These are phyloP conservation scores for Hibiscus trionum DNA, from an alignment of 345 rosid genomes.

Conservation along the genomic window DNA sequence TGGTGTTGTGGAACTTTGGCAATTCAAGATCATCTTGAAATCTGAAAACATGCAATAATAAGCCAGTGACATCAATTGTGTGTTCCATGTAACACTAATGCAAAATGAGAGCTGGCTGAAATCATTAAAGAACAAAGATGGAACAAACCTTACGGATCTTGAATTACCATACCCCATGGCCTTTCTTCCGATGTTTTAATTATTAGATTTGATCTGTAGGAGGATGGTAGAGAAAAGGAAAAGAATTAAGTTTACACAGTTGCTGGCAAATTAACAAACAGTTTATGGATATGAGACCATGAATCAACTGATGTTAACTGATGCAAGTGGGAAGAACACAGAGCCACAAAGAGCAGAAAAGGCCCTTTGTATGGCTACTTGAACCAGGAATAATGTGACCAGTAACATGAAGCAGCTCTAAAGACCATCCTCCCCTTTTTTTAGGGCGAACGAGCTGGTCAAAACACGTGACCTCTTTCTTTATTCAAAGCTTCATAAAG, in stretches of 20 bases:
- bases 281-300: neutral
- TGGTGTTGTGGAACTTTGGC: slow-evolving; percentile 25
- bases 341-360: slow-evolving; percentile 6
- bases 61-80: neutral
- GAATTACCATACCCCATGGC: slow-evolving; percentile 38
- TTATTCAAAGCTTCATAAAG: slow-evolving; percentile 14
- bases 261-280: neutral
- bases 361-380: slow-evolving; percentile 6
- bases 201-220: slow-evolving; percentile 7
- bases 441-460: slow-evolving; percentile 16
- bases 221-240: neutral
- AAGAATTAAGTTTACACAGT: neutral
- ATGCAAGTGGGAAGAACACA: slow-evolving; percentile 3
- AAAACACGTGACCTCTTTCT: slow-evolving; percentile 22
- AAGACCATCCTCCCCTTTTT: slow-evolving; percentile 9
- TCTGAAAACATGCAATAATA: slow-evolving; percentile 23
- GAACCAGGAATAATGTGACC: slow-evolving; percentile 21
- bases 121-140: slow-evolving; percentile 5
- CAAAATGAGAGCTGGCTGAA: neutral
- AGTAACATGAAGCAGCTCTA: slow-evolving; percentile 8
- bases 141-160: slow-evolving; percentile 66
- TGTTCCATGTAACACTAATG: neutral
- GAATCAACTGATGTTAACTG: neutral
- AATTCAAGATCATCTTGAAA: slow-evolving; percentile 52
- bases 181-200: slow-evolving; percentile 6